Base-by-base conservation (phyloP, 371 early-diverging fungal genomes). In the Coemansia sp. region DNA sequence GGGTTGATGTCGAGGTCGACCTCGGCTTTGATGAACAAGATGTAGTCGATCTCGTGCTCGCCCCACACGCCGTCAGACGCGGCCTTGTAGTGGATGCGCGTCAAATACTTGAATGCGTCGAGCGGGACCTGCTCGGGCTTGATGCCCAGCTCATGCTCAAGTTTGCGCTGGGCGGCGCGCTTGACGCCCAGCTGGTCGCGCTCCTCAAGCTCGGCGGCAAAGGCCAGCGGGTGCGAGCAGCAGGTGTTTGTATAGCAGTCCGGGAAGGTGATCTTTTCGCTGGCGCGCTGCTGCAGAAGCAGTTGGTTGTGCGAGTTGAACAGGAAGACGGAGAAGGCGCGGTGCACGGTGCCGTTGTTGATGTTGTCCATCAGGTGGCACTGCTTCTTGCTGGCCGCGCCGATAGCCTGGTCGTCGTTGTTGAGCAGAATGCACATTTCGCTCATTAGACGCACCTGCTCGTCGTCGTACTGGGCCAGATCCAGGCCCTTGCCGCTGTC, bases 251-350 rank as follows among this genome's bases (percentile, higher is more conserved):
- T 97, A 83, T 85, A 96, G 85, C 87, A 87, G 50, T 90, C 90
- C 11, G 98, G 98, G 78, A 98, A 98, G 4, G 98, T 98, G 79
- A 97, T 96, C 81, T 98, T 98, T 72, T 95, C 97, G 13, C 80
- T 77, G 3, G 98, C 91, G 32, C 98, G 90, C 77, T 93, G 94
- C 78, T 98, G 97, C 58, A 96, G 85, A 45, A 98, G 84, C 11
- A 98, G 86, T 65, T 88, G 83, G 73, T 86, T 86, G 66, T 83
- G 63, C 42, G 83, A 81, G 62, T 93, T 86, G 84, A 98, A 98
- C 43, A 96, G 80, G 75, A 98, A 98, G 39, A 96, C 96, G 49
- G 90, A 90, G 82, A 98, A 98, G 16, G 98, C 98, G 42, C 98
- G 91, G 83, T 98, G 98, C 60, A 98, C 84, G 40, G 93, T 82